Percentiles rank a stretch among this genome's conserved stretches.
Conservation (phyloP, 2,329 filamentous ascomycete genomes). For the Falciphora oryzae region DNA sequence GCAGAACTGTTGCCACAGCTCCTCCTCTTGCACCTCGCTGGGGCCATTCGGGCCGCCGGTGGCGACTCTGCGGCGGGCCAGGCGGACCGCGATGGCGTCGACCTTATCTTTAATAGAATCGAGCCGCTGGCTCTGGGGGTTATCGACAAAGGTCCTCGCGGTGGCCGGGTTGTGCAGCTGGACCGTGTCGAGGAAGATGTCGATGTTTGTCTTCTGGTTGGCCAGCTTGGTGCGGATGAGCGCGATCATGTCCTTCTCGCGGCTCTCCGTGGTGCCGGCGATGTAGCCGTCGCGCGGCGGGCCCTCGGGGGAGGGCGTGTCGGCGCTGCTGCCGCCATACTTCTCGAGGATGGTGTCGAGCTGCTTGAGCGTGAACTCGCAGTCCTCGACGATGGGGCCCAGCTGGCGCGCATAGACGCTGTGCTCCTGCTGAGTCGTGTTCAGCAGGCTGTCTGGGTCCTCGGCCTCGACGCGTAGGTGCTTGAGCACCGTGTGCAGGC, state of each 20-base stretch:
- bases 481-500: conserved; percentile 49
- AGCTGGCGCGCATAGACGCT: conserved; percentile 45
- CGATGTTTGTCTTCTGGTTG: conserved; percentile 50
- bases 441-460: conserved; percentile 50
- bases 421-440: conserved; percentile 26
- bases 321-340: conserved; percentile 24
- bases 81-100: conserved; percentile 47
- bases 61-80: conserved; percentile 31
- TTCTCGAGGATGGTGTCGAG: conserved; percentile 47
- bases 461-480: conserved; percentile 53
- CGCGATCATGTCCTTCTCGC: conserved; percentile 34
- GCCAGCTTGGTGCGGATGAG: conserved; percentile 41
- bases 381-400: conserved; percentile 46
- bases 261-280: conserved; percentile 26
- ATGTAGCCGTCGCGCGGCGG: conserved; percentile 14
- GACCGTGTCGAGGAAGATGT: conserved; percentile 51
- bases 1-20: conserved; percentile 53
- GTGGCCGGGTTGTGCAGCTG: conserved; percentile 45
- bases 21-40: conserved; percentile 31
- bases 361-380: conserved; percentile 48
- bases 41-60: neutral
- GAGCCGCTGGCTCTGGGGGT: conserved; percentile 28
- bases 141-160: conserved; percentile 16
- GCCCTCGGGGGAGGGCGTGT: conserved; percentile 12
- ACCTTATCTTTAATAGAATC: conserved; percentile 56